Evolutionary conservation across 345 rosid genomes (phyloP).

Genomic region (Microthlaspi erraticum): DNA sequence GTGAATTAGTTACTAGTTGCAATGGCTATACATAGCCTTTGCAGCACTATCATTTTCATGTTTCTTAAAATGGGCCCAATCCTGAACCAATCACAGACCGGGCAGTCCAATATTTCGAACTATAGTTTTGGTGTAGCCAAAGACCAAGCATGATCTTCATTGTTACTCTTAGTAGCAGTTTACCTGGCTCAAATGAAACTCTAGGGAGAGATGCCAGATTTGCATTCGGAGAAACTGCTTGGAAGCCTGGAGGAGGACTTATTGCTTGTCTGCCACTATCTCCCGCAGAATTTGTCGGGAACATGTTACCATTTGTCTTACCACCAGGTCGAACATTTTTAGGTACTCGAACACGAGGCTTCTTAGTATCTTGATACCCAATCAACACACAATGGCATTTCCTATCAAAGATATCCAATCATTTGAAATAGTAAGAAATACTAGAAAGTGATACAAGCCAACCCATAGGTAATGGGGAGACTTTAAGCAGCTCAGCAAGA

Average conservation of each 20-base stretch:
- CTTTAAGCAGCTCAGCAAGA: slow-evolving; percentile 18
- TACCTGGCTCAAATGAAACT: slow-evolving; percentile 48
- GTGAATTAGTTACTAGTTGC: slow-evolving; percentile 8
- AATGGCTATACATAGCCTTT: not conserved
- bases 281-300: slow-evolving; percentile 39
- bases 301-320: slow-evolving; percentile 34
- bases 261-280: slow-evolving; percentile 41
- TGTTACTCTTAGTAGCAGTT: slow-evolving; percentile 23
- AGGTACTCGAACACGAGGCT: slow-evolving; percentile 44
- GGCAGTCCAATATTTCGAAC: not conserved
- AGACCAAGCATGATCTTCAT: no score
- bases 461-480: slow-evolving; percentile 20
- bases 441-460: slow-evolving; percentile 16
- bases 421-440: slow-evolving; percentile 26
- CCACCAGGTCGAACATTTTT: slow-evolving; percentile 38
- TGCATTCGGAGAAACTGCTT: slow-evolving; percentile 22
- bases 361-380: slow-evolving; percentile 71
- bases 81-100: slow-evolving; percentile 1
- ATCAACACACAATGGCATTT: slow-evolving; percentile 72
- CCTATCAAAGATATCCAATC: slow-evolving; percentile 56
- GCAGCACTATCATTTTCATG: slow-evolving; percentile 15
- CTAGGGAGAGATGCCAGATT: slow-evolving; percentile 32
- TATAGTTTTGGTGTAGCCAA: slow-evolving; percentile 5
- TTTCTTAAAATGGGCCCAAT: slow-evolving; percentile 8
- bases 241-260: slow-evolving; percentile 41